Evolutionary conservation across 2,329 filamentous ascomycete species (phyloP).

Genomic region (Aspergillus brunneoviolaceus): DNA sequence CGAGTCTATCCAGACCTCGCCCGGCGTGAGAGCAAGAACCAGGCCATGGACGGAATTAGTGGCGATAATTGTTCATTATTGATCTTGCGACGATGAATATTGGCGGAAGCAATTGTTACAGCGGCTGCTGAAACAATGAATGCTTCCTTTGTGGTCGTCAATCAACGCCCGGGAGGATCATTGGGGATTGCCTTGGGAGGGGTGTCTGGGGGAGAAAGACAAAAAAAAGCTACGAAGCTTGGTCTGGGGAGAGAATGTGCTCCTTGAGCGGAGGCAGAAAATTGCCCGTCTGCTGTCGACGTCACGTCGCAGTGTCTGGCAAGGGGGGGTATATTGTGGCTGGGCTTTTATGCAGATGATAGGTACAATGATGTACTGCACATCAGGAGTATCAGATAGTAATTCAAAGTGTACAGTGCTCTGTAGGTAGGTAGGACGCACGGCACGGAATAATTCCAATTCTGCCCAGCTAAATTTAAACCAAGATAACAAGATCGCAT

Average conservation of each 20-base stretch:
- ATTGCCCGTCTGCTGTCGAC: not conserved
- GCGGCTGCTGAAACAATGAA: not conserved
- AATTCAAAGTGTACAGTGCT: not conserved
- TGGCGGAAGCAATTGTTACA: not conserved
- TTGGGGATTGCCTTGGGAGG: not conserved
- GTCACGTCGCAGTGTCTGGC: not conserved
- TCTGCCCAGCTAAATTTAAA: not conserved
- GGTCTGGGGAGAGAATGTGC: not conserved
- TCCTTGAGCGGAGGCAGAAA: not conserved
- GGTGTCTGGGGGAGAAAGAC: not conserved
- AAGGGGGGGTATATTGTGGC: not conserved
- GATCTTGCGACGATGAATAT: not conserved
- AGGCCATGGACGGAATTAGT: not conserved
- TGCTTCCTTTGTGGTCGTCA: not conserved
- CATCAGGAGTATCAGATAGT: not conserved
- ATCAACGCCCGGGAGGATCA: not conserved
- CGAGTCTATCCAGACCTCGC: not conserved
- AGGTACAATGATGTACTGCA: constrained; percentile 1
- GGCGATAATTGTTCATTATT: not conserved
- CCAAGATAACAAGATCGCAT: not conserved
- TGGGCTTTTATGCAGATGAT: constrained; percentile 5
- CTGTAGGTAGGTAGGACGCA: not conserved
- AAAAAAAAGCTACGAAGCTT: not conserved
- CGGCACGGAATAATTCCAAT: not conserved
- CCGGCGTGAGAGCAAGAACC: not conserved